Conservation (phyloP, 371 early-diverging fungal genomes). For the Fennellomyces sp. region DNA sequence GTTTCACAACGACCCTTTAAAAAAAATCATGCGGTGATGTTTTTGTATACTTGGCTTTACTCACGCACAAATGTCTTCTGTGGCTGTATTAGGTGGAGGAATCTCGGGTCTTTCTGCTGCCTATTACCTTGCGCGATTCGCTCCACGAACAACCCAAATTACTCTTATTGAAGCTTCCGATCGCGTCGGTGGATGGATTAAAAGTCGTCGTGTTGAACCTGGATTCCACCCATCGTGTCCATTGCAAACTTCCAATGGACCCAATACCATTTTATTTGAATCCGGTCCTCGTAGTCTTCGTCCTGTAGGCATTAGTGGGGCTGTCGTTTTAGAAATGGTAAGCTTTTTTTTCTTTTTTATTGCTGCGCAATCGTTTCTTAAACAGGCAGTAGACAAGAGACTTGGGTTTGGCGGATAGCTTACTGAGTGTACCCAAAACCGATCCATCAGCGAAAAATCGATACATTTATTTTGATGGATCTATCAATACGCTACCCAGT, state of each 20-base stretch:
- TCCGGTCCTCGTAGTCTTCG: constrained; percentile 89
- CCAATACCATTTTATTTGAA: constrained; percentile 56
- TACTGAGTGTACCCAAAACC: constrained; percentile 65
- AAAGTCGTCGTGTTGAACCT: constrained; percentile 53
- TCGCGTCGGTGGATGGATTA: constrained; percentile 90
- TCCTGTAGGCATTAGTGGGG: constrained; percentile 73
- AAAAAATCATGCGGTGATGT: constrained; percentile 2
- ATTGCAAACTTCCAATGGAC: constrained; percentile 1
- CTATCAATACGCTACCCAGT: constrained; percentile 69
- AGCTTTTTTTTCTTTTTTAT: background rate
- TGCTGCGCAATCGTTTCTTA: too few relatives aligned
- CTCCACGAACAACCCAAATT: constrained; percentile 56
- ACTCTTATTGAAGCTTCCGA: constrained; percentile 73
- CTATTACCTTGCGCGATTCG: constrained; percentile 72
- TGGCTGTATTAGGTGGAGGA: constrained; percentile 90
- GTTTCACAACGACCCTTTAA: background rate
- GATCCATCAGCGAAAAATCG: constrained; percentile 83
- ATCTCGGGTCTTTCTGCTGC: constrained; percentile 90
- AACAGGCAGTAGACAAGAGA: constrained; percentile 58
- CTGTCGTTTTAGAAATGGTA: constrained; percentile 82
- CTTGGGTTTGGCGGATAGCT: constrained; percentile 55
- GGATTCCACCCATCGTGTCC: constrained; percentile 20
- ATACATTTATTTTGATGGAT: constrained; percentile 73
- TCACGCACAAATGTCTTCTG: constrained; percentile 1
- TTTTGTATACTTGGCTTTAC: background rate